phyloP scores from a whole-genome alignment of 2,329 filamentous ascomycete genomes.

The Aspergillus felis region DNA sequence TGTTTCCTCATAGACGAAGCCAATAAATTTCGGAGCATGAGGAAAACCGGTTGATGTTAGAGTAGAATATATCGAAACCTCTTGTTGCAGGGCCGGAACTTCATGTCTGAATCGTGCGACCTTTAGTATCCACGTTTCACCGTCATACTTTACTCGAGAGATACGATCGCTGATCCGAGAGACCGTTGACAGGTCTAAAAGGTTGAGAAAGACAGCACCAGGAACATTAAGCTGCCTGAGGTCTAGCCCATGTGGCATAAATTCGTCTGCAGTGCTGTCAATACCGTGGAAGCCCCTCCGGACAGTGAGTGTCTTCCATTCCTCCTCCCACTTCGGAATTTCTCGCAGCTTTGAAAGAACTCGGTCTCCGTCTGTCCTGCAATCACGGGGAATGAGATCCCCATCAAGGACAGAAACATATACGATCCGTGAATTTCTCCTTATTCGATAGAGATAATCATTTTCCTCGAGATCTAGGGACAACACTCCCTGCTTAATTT shows the following conservation, averaged over 20 bases:
- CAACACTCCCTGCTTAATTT: conserved; percentile 2
- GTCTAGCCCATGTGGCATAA: conserved; percentile 4
- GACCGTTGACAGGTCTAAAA: background rate
- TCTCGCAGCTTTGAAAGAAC: conserved; percentile 7
- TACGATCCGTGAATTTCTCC: conserved; percentile 7
- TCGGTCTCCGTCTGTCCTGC: conserved; percentile 3
- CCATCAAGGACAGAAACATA: conserved; percentile 9
- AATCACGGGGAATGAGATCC: conserved; percentile 6
- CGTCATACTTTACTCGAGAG: background rate
- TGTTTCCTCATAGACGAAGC: conserved; percentile 8
- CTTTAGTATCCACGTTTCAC: conserved; percentile 4
- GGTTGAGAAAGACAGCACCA: background rate
- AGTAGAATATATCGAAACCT: conserved; percentile 5
- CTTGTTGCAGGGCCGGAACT: conserved; percentile 1
- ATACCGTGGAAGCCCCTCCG: conserved; percentile 1
- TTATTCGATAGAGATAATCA: conserved; percentile 11
- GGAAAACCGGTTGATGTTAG: conserved; percentile 2
- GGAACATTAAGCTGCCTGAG: background rate
- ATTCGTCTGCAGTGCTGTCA: conserved; percentile 5
- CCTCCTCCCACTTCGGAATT: conserved; percentile 8
- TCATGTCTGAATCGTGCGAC: conserved; percentile 7
- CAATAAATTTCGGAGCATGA: conserved; percentile 5
- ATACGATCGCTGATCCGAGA: conserved; percentile 7
- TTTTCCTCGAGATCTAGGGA: conserved; percentile 12
- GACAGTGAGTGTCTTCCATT: conserved; percentile 12